Evolutionary conservation across 2,329 filamentous ascomycete genomes (phyloP).

Genomic region (Fusarium staphyleae): DNA sequence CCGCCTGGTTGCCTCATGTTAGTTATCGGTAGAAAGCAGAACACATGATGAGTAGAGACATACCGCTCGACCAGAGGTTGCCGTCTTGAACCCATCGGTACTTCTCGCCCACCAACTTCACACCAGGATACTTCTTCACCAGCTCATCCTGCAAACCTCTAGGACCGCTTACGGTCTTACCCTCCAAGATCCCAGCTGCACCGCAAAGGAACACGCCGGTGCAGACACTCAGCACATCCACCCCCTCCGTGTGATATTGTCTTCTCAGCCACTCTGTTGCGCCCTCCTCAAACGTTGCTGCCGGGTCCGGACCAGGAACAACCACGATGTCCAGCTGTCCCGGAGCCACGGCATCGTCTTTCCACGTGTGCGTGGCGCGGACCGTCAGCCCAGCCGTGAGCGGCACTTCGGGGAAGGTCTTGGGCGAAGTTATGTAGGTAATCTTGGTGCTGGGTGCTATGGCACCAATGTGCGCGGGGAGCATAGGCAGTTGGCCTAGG

Average conservation of each 20-base stretch:
- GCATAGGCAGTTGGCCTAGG: conserved; percentile 42
- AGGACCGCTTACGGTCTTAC: conserved; percentile 56
- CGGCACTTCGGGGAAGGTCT: conserved; percentile 46
- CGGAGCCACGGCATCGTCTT: conserved; percentile 55
- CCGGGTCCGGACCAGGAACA: conserved; percentile 59
- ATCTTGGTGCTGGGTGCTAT: conserved; percentile 54
- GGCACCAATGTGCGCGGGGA: conserved; percentile 49
- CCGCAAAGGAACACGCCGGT: conserved; percentile 58
- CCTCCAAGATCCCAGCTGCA: conserved; percentile 56
- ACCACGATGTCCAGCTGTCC: conserved; percentile 60
- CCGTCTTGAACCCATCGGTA: conserved; percentile 60
- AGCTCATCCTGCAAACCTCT: conserved; percentile 52
- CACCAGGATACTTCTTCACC: conserved; percentile 47
- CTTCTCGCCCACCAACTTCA: conserved; percentile 54
- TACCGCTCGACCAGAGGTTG: conserved; percentile 63
- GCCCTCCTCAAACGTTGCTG: conserved; percentile 41
- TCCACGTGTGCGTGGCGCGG: conserved; percentile 53
- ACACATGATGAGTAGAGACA: conserved; percentile 29
- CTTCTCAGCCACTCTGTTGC: conserved; percentile 52
- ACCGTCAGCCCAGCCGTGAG: conserved; percentile 52
- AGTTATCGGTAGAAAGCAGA: not conserved
- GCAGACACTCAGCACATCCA: conserved; percentile 61
- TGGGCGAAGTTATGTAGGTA: conserved; percentile 54
- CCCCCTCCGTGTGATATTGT: conserved; percentile 49
- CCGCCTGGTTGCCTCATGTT: conserved; percentile 48